Base-by-base conservation (phyloP, 2,329 filamentous ascomycete genomes). In the Boeremia lycopersici region DNA sequence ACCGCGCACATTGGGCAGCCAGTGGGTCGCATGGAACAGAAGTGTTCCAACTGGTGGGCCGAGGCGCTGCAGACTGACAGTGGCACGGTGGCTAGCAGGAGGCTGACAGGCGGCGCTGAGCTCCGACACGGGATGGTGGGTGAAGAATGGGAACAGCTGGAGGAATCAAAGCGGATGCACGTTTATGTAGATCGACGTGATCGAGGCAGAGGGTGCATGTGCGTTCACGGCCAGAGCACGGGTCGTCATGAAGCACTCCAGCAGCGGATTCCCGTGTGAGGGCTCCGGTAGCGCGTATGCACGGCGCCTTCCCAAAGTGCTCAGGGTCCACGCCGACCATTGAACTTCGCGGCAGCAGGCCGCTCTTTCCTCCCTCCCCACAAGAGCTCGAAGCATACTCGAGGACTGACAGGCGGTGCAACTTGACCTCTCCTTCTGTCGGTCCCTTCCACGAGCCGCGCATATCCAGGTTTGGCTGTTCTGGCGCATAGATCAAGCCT, bases 1-100 rank as follows among this genome's bases (percentile, higher is more conserved):
- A 40, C 53, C 48, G 61, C 59, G 57, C 53, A 65, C 40, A 49
- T 62, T 47, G 57, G 59, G 56, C 48, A 46, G 60, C 50, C 40
- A 52, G 59, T 59, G 63, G 63, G 53, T 49, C 61, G 43, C 40
- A 30, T 56, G 36, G 46, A 36, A 43, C 41, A 46, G 46, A 50
- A 15, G 52, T 28, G 42, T 40, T 41, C 36, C 42, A 40, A 42
- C 43, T 29, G 38, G 45, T 56, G 53, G 38, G 53, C 50, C 50
- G 50, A 62, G 55, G 57, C 53, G 52, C 41, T 50, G 46, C 52
- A 42, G 41, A 50, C 53, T 59, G 59, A 56, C 56, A 51, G 48
- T 55, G 55, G 48, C 55, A 47, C 42, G 42, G 59, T 61, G 54
- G 57, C 49, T 59, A 42, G 29, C 44, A 45, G 53, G 49, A 41